Evolutionary conservation across 2,329 filamentous ascomycete genomes (phyloP).

Genomic region (Lachnellula hyalina): DNA sequence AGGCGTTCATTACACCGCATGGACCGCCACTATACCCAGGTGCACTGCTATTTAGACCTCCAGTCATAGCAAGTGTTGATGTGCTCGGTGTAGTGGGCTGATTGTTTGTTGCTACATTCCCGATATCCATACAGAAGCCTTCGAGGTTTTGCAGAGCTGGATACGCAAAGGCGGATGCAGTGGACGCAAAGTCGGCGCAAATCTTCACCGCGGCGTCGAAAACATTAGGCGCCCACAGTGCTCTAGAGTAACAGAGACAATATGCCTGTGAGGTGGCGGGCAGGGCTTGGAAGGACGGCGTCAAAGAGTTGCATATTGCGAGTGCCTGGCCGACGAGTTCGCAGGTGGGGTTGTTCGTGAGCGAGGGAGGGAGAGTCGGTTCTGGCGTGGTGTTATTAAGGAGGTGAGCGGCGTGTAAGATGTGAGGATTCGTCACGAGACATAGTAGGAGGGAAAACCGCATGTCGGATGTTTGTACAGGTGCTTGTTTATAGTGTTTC

Average conservation of each 20-base stretch:
- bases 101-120: slow-evolving; percentile 23
- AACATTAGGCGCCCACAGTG: slow-evolving; percentile 17
- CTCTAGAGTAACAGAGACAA: slow-evolving; percentile 27
- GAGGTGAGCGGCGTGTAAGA: slow-evolving; percentile 1
- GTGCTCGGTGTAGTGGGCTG: slow-evolving; percentile 6
- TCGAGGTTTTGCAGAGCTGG: slow-evolving; percentile 14
- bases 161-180: slow-evolving; percentile 11
- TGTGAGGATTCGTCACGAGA: slow-evolving; percentile 3
- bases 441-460: slow-evolving; percentile 3
- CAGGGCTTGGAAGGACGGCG: slow-evolving; percentile 18
- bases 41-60: background rate
- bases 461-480: background rate
- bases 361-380: slow-evolving; percentile 5
- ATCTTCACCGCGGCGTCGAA: slow-evolving; percentile 22
- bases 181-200: slow-evolving; percentile 20
- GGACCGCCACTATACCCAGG: background rate
- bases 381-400: background rate
- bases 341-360: slow-evolving; percentile 16
- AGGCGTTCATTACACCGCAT: background rate
- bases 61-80: background rate
- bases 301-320: slow-evolving; percentile 20
- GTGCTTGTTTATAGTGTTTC: background rate
- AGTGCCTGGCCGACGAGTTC: slow-evolving; percentile 18
- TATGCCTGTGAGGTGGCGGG: slow-evolving; percentile 20
- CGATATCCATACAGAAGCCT: slow-evolving; percentile 21